A percentile compares a stretch with the other conserved stretches of the same genome.
Evolutionary conservation across 2,329 filamentous ascomycete genomes (phyloP).

Genomic region (Fusarium pininemorale): DNA sequence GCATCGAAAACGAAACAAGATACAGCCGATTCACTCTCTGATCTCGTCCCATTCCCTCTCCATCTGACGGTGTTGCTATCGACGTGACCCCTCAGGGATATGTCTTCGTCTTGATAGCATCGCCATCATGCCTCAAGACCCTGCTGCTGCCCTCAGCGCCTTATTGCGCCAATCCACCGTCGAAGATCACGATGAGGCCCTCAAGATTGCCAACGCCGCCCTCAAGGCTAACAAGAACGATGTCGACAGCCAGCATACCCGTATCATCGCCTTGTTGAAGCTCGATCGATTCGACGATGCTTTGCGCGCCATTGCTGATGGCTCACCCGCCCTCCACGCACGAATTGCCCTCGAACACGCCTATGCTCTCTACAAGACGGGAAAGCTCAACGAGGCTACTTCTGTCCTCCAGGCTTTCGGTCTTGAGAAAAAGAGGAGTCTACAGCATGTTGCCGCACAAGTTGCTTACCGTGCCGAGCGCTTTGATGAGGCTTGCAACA

Average conservation of each 20-base stretch:
- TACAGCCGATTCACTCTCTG: neutral
- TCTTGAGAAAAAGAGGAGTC: conserved; percentile 46
- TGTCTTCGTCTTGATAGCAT: conserved; percentile 37
- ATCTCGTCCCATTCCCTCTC: neutral
- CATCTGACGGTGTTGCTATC: neutral
- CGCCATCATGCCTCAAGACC: conserved; percentile 54
- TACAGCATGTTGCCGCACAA: conserved; percentile 68
- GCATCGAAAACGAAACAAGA: neutral
- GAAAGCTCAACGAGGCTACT: conserved; percentile 73
- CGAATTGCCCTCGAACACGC: conserved; percentile 74
- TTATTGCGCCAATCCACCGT: conserved; percentile 65
- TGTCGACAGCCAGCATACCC: conserved; percentile 70
- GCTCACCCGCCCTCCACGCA: conserved; percentile 67
- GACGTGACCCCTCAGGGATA: conserved; percentile 25
- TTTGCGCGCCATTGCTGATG: conserved; percentile 72
- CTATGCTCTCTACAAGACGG: conserved; percentile 86
- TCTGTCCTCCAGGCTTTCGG: conserved; percentile 49
- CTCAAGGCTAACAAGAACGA: conserved; percentile 69
- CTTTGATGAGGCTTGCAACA: conserved; percentile 71
- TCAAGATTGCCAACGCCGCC: conserved; percentile 70
- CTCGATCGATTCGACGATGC: conserved; percentile 85
- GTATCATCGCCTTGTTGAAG: conserved; percentile 79
- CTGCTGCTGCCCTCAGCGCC: conserved; percentile 61
- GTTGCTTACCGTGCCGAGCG: conserved; percentile 78
- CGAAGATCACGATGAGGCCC: conserved; percentile 77